phyloP scores from a whole-genome alignment of 2,329 filamentous ascomycete genomes.

The Huntiella decipiens region DNA sequence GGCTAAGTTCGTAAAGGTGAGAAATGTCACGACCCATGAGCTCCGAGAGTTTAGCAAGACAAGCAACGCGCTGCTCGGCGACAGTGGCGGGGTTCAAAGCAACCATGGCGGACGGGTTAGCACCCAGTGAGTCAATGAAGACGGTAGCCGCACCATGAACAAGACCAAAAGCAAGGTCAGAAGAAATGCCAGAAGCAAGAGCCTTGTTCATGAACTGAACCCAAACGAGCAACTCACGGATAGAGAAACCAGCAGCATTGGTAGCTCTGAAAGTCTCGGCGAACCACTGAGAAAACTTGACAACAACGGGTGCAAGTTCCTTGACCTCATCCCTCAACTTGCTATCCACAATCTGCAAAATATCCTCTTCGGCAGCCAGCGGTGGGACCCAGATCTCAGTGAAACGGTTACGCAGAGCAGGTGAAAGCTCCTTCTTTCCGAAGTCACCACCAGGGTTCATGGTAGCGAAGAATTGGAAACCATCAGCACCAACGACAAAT shows the following conservation, averaged over 20 bases:
- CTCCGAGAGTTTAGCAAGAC: conserved; percentile 50
- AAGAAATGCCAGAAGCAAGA: conserved; percentile 18
- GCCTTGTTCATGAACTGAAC: conserved; percentile 72
- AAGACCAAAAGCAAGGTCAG: conserved; percentile 25
- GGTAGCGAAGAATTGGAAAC: conserved; percentile 91
- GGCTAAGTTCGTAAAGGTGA: conserved; percentile 43
- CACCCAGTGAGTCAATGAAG: conserved; percentile 86
- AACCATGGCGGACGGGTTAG: conserved; percentile 78
- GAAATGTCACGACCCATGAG: conserved; percentile 46
- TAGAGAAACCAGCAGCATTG: conserved; percentile 39
- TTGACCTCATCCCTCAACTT: conserved; percentile 45
- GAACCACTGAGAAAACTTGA: conserved; percentile 88
- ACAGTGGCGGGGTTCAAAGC: conserved; percentile 53
- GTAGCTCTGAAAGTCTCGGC: conserved; percentile 49
- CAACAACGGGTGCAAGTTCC: conserved; percentile 46
- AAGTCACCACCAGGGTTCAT: conserved; percentile 99
- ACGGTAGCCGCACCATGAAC: conserved; percentile 88
- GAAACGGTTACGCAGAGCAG: conserved; percentile 85
- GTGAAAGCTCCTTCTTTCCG: conserved; percentile 91
- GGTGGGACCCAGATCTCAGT: conserved; percentile 97
- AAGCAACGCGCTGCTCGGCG: conserved; percentile 49
- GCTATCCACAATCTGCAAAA: conserved; percentile 64
- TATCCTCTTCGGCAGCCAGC: conserved; percentile 66
- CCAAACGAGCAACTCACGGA: conserved; percentile 86
- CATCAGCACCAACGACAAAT: conserved; percentile 52